Evolutionary conservation across 345 rosid species (phyloP), one percentile per base, ranked within the genome.

Genomic region (Ailanthus altissimus): DNA sequence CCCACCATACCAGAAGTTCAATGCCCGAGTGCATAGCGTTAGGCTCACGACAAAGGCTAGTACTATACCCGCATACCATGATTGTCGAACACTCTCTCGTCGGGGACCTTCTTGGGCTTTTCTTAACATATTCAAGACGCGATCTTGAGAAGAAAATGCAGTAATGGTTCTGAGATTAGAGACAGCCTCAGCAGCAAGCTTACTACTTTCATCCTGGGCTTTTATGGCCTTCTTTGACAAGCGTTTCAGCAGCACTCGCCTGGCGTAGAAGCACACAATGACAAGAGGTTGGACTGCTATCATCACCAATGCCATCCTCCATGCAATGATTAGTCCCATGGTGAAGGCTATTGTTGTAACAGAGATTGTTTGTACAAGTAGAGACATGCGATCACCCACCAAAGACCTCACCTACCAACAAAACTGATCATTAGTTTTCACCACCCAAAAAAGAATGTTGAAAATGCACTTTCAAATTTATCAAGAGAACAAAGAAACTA

Each of bases 1-100:
- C 26, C 92, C 94, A 25, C 94, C 94, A 0, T 88, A 91, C 96
- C 96, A 93, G 36, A 88, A 90, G 45, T 84, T 84, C 6, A 90
- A 60, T 40, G 93, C 91, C 91, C 88, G 79, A 40, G 75, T 83
- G 70, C 87, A 82, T 0, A 86, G 9, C 0, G 85, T 79, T 3
- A 93, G 80, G 79, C 86, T 73, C 2, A 89, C 0, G 94, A 81
- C 15, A 75, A 76, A 6, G n/a, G 88, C 91, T 0, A 91, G 86
- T 15, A 88, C 93, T 0, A 86, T 28, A 32, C 97, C 96, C 0
- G 94, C 92, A 7, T 76, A 83, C 89, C 91, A 85, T 0, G 94
- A 89, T 25, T 93, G 97, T 7, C 86, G 78, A 12, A 87, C 75
- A 82, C 83, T 89, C 73, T 92, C 92, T 78, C 73, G 60, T 14